phyloP scores from a whole-genome alignment of 2,329 filamentous ascomycete species.

The Pyrenophora seminiperda region DNA sequence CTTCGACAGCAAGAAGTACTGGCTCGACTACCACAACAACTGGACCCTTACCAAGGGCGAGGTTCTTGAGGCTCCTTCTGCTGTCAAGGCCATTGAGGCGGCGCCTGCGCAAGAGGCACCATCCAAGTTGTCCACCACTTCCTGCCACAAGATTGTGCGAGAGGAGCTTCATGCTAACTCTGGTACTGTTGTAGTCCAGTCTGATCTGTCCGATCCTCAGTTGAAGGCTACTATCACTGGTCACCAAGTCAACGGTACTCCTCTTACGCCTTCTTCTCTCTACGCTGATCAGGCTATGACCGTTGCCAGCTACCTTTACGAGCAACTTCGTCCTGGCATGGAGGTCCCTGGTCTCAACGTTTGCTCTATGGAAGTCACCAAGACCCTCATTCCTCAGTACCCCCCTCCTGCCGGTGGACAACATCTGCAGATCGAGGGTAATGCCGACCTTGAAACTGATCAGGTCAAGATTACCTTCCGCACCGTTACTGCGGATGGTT shows the following conservation, averaged over 20 bases:
- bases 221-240: slow-evolving; percentile 66
- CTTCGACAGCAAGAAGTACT: slow-evolving; percentile 74
- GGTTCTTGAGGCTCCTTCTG: slow-evolving; percentile 50
- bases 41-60: slow-evolving; percentile 74
- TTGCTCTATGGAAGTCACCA: slow-evolving; percentile 68
- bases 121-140: slow-evolving; percentile 66
- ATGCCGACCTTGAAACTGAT: slow-evolving; percentile 62
- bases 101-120: slow-evolving; percentile 50
- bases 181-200: slow-evolving; percentile 66
- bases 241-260: slow-evolving; percentile 70
- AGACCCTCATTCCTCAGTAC: slow-evolving; percentile 68
- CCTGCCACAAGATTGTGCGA: slow-evolving; percentile 67
- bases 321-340: slow-evolving; percentile 63
- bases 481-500: slow-evolving; percentile 65
- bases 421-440: slow-evolving; percentile 65
- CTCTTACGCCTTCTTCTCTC: slow-evolving; percentile 67
- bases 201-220: slow-evolving; percentile 68
- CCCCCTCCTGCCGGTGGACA: slow-evolving; percentile 58
- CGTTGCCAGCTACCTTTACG: slow-evolving; percentile 69
- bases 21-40: slow-evolving; percentile 73
- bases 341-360: slow-evolving; percentile 67
- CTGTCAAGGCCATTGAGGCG: slow-evolving; percentile 47
- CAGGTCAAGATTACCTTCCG: slow-evolving; percentile 60
- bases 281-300: slow-evolving; percentile 70
- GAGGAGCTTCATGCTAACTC: slow-evolving; percentile 67